A percentile compares a stretch with the other conserved stretches of the same genome.
phyloP scores from a whole-genome alignment of 768 basidiomycete species.

The Royoungia palumana region DNA sequence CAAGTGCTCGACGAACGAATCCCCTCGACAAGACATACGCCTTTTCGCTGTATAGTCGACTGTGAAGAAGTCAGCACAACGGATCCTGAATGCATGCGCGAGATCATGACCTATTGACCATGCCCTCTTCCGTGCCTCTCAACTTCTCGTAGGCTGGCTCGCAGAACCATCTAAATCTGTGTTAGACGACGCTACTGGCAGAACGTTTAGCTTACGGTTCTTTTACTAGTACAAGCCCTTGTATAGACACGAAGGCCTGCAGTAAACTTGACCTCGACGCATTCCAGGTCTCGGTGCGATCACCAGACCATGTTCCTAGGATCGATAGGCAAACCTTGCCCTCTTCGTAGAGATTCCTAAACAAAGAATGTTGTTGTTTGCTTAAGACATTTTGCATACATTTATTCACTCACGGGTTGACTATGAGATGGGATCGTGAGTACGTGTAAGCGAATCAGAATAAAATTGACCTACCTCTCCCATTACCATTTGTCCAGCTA shows the following conservation, averaged over 20 bases:
- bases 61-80: slow-evolving; percentile 30
- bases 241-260: slow-evolving; percentile 91
- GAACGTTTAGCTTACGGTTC: slow-evolving; percentile 64
- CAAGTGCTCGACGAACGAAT: slow-evolving; percentile 86
- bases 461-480: slow-evolving; percentile 42
- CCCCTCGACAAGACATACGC: slow-evolving; percentile 87
- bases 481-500: slow-evolving; percentile 94
- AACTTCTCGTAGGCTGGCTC: slow-evolving; percentile 94
- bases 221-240: slow-evolving; percentile 88
- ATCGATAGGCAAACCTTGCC: slow-evolving; percentile 94
- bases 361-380: neutral
- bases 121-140: slow-evolving; percentile 86
- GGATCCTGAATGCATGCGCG: neutral
- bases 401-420: slow-evolving; percentile 65
- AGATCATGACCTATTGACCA: slow-evolving; percentile 65
- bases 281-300: slow-evolving; percentile 85
- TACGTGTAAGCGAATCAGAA: neutral
- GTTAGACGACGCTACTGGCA: slow-evolving; percentile 1
- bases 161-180: slow-evolving; percentile 67
- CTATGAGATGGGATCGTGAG: slow-evolving; percentile 21
- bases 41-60: slow-evolving; percentile 90
- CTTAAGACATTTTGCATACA: neutral
- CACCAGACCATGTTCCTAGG: slow-evolving; percentile 89
- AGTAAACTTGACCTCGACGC: slow-evolving; percentile 79
- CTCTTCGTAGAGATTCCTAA: slow-evolving; percentile 88